Conservation (phyloP, 2,329 filamentous ascomycete species). For the Trichoderma sp. region DNA sequence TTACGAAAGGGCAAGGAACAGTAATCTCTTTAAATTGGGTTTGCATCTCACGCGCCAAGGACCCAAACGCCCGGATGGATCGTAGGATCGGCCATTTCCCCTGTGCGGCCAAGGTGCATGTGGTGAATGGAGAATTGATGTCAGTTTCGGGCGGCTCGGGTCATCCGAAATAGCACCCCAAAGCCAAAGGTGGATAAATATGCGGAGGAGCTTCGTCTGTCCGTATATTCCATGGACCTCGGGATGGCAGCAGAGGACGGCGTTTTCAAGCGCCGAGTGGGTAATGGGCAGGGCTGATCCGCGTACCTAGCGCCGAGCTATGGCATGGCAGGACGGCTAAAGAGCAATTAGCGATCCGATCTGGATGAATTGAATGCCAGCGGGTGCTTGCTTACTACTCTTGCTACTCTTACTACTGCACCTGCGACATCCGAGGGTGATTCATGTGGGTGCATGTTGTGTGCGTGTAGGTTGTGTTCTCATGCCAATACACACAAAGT, state of each 20-base stretch:
- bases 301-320: conserved; percentile 5
- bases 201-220: background rate
- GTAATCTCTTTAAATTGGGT: background rate
- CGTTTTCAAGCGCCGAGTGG: background rate
- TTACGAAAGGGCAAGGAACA: too few species aligned
- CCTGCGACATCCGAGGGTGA: background rate
- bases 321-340: background rate
- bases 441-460: background rate
- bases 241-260: background rate
- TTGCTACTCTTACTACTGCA: background rate
- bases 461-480: background rate
- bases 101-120: background rate
- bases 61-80: background rate
- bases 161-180: background rate
- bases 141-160: background rate
- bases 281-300: conserved; percentile 7
- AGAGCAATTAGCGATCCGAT: background rate
- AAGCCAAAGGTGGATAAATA: background rate
- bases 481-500: background rate
- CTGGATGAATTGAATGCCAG: background rate
- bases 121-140: background rate
- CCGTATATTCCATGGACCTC: background rate
- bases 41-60: conserved; percentile 1
- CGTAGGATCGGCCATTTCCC: background rate
- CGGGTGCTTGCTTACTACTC: background rate